phyloP scores from a whole-genome alignment of 441 rosid species.

The Melastoma candidum region DNA sequence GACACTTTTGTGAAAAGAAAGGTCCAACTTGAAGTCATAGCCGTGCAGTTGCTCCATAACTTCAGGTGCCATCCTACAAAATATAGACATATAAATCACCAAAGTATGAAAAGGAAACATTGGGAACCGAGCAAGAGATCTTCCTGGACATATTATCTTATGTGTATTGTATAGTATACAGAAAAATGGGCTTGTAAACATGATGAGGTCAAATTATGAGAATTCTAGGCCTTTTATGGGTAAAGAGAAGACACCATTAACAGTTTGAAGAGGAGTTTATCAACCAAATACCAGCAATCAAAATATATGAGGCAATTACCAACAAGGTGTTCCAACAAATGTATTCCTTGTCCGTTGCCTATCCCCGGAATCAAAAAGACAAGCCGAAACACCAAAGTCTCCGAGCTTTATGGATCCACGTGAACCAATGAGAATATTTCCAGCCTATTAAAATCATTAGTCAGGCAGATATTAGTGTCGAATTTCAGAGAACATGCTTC shows the following conservation, averaged over 20 bases:
- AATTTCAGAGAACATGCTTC: not conserved
- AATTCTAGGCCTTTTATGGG: no score
- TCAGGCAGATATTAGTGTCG: not conserved
- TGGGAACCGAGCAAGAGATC: no score
- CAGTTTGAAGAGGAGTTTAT: no score
- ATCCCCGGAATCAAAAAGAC: conserved; percentile 97
- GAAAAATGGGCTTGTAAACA: no score
- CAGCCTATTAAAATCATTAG: conserved; percentile 42
- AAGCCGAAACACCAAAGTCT: conserved; percentile 95
- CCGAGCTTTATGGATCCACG: conserved; percentile 84
- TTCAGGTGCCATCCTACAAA: conserved; percentile 98
- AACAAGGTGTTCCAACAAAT: conserved; percentile 98
- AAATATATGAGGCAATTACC: conserved; percentile 35
- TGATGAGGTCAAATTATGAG: no score
- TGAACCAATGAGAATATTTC: conserved; percentile 75
- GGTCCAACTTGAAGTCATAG: conserved; percentile 87
- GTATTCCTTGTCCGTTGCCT: conserved; percentile 97
- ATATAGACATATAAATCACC: conserved; percentile 9
- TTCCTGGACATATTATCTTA: no score
- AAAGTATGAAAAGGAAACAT: no score
- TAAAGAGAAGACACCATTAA: no score
- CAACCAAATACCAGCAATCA: no score
- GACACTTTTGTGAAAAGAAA: conserved; percentile 9
- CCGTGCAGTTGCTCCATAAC: conserved; percentile 99
- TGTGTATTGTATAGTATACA: no score